A percentile compares a stretch with the other conserved stretches of the same genome.
phyloP scores from a whole-genome alignment of 1,284 basidiomycete genomes.

The Ustilago tritici region DNA sequence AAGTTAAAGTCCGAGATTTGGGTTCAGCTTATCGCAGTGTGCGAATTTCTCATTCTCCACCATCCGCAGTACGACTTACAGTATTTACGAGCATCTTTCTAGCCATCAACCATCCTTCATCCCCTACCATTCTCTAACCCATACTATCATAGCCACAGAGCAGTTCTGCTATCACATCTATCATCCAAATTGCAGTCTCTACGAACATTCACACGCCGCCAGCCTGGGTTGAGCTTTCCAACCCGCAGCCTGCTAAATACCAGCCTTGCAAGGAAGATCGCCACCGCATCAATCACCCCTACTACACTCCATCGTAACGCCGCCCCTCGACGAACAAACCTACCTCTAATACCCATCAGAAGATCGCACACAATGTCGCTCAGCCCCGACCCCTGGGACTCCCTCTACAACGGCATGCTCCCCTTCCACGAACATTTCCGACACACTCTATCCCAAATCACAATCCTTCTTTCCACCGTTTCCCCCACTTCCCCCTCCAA shows the following conservation, averaged over 20 bases:
- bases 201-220: background rate
- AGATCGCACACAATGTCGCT: background rate
- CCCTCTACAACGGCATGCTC: slow-evolving; percentile 54
- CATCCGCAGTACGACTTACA: background rate
- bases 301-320: background rate
- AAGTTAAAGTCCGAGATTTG: slow-evolving; percentile 10
- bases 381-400: slow-evolving; percentile 42
- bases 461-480: slow-evolving; percentile 22
- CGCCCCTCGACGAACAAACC: background rate
- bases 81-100: background rate
- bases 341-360: slow-evolving; percentile 16
- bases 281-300: background rate
- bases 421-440: slow-evolving; percentile 59
- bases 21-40: background rate
- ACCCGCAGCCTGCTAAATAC: background rate
- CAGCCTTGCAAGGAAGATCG: background rate
- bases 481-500: slow-evolving; percentile 16
- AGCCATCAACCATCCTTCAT: background rate
- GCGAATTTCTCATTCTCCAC: background rate
- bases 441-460: slow-evolving; percentile 30
- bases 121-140: background rate
- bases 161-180: too few relatives aligned
- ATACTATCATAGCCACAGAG: too few relatives aligned
- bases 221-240: slow-evolving; percentile 23
- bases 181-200: slow-evolving; percentile 12